Conservation (phyloP, 805 yeast genomes). For the Lipomyces lipofer region DNA sequence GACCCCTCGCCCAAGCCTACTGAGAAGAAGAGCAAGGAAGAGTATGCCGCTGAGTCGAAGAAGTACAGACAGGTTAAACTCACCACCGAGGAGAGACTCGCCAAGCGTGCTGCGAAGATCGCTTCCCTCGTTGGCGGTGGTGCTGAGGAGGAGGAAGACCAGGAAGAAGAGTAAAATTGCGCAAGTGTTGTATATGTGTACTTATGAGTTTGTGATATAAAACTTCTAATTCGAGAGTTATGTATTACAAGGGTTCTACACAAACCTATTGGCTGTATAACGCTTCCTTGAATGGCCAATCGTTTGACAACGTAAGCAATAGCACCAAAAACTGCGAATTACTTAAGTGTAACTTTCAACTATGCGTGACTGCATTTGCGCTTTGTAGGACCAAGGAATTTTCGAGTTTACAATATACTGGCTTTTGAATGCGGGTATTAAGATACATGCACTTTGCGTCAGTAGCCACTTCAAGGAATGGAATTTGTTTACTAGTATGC, state of each 20-base stretch:
- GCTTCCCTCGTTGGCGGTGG: constrained; percentile 48
- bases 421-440: no score
- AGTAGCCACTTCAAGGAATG: no score
- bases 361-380: no score
- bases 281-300: no score
- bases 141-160: constrained; percentile 20
- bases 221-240: background rate
- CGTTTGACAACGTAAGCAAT: no score
- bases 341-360: no score
- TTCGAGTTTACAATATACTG: no score
- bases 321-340: no score
- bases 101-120: constrained; percentile 87
- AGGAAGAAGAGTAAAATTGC: constrained; percentile 19
- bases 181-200: background rate
- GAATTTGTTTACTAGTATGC: no score
- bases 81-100: constrained; percentile 88
- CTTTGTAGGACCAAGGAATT: no score
- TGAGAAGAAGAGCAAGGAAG: constrained; percentile 93
- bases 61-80: constrained; percentile 87
- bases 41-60: constrained; percentile 95
- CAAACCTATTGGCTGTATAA: no score
- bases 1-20: constrained; percentile 91
- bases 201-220: background rate
- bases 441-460: no score
- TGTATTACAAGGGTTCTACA: background rate